phyloP scores from a whole-genome alignment of 2,329 filamentous ascomycete genomes.

The Talaromyces sp. region DNA sequence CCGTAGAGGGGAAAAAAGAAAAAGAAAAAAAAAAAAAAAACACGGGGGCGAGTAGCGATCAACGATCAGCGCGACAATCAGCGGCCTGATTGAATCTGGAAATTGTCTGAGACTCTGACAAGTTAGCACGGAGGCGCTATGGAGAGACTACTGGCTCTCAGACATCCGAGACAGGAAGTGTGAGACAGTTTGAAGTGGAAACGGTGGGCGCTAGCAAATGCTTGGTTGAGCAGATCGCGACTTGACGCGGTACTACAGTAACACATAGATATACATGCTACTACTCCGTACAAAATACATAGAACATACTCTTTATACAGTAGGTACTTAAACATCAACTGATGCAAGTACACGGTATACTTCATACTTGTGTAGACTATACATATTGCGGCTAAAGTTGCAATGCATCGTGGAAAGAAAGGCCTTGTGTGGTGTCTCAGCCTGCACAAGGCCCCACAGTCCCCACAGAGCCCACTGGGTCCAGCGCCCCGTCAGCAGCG shows the following conservation, averaged over 20 bases:
- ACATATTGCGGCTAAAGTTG: too few relatives aligned
- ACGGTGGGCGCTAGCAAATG: background rate
- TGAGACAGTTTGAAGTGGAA: background rate
- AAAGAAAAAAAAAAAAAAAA: too few relatives aligned
- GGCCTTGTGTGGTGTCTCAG: background rate
- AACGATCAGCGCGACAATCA: background rate
- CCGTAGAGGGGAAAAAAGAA: too few relatives aligned
- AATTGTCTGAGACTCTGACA: background rate
- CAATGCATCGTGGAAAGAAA: too few relatives aligned
- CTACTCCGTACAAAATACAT: too few relatives aligned
- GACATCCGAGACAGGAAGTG: background rate
- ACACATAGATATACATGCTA: too few relatives aligned
- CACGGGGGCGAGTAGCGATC: background rate
- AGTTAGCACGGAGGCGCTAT: background rate
- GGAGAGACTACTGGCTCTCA: background rate
- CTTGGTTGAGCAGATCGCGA: background rate
- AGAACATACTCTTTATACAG: too few relatives aligned
- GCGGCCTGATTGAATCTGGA: background rate
- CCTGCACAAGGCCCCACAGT: background rate
- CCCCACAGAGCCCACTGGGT: background rate
- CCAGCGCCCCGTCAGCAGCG: background rate
- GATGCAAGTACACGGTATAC: too few relatives aligned
- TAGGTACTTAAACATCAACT: too few relatives aligned
- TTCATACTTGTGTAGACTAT: too few relatives aligned
- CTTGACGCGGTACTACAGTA: background rate